Percentiles rank a stretch among this genome's conserved stretches.
phyloP scores from a whole-genome alignment of 164 flowering plant genomes.

The Echeveria elegans region DNA sequence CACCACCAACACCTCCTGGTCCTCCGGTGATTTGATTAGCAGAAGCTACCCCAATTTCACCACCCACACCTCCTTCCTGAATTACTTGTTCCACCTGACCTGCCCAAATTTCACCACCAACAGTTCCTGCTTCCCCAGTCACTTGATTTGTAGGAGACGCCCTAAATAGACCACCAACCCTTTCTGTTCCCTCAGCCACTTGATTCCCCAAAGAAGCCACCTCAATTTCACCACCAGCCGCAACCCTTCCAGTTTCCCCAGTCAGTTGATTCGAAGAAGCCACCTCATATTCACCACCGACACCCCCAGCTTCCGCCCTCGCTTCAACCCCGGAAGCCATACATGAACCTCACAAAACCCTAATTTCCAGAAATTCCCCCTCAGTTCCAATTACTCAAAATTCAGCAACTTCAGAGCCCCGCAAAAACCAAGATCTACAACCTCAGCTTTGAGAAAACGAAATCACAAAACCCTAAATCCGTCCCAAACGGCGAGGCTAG shows the following conservation, averaged over 20 bases:
- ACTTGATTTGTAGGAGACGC: not conserved
- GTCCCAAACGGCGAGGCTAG: not conserved
- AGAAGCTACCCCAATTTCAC: no score
- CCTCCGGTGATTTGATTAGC: no score
- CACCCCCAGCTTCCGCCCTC: not conserved
- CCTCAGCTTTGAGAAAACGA: no score
- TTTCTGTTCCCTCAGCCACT: no score
- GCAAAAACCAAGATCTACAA: not conserved
- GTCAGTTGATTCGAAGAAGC: no score
- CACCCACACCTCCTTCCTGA: no score
- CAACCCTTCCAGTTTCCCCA: no score
- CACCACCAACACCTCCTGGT: no score
- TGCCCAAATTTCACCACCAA: not conserved
- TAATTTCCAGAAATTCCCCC: not conserved
- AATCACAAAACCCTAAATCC: constrained; percentile 6
- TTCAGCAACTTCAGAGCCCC: not conserved
- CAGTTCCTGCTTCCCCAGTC: not conserved
- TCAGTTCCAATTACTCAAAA: not conserved
- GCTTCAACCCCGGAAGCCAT: not conserved
- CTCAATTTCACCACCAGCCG: no score
- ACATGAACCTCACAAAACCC: constrained; percentile 1
- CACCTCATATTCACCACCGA: not conserved
- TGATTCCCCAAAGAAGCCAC: no score
- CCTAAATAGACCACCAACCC: no score
- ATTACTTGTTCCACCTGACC: no score